phyloP scores from a whole-genome alignment of 371 early-diverging fungal genomes.

The Mortierella sp. region DNA sequence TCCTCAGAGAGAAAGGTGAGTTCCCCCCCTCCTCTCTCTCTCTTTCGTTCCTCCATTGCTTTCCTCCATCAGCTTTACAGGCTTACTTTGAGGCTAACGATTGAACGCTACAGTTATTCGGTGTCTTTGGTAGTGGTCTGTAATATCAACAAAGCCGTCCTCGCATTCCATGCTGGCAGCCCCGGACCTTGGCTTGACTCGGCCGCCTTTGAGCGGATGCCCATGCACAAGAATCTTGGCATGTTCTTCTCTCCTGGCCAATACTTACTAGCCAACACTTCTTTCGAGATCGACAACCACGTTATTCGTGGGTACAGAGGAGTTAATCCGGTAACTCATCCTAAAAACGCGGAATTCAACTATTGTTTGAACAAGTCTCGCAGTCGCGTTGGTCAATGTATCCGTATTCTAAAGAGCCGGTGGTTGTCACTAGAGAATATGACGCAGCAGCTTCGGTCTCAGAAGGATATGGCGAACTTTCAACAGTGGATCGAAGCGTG shows the following conservation, averaged over 20 bases:
- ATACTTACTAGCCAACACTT: slow-evolving; percentile 21
- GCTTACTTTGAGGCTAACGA: no score
- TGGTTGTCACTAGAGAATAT: slow-evolving; percentile 20
- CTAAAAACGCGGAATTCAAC: slow-evolving; percentile 11
- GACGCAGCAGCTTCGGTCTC: slow-evolving; percentile 9
- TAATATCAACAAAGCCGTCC: slow-evolving; percentile 13
- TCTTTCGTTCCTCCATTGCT: not conserved
- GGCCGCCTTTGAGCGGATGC: slow-evolving; percentile 16
- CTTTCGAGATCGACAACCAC: not conserved
- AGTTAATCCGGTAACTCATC: not conserved
- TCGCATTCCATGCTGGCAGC: slow-evolving; percentile 13
- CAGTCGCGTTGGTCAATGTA: slow-evolving; percentile 18
- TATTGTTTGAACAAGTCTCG: slow-evolving; percentile 10
- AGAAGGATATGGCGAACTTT: not conserved
- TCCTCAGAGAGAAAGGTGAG: slow-evolving; percentile 5
- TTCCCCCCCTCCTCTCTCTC: not conserved
- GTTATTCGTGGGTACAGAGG: slow-evolving; percentile 1
- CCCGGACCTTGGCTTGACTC: slow-evolving; percentile 19
- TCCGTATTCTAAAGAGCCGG: slow-evolving; percentile 13
- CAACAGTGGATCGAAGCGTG: slow-evolving; percentile 12
- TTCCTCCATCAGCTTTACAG: no score
- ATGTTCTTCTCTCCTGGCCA: slow-evolving; percentile 14
- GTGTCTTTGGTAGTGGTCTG: slow-evolving; percentile 5
- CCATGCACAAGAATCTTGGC: not conserved
- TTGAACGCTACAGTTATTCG: slow-evolving; percentile 4